Percentiles rank a stretch among this genome's conserved stretches.
These are phyloP conservation scores for Candida parachauliodes DNA, from an alignment of 805 yeast species.

Conservation along the genomic window DNA sequence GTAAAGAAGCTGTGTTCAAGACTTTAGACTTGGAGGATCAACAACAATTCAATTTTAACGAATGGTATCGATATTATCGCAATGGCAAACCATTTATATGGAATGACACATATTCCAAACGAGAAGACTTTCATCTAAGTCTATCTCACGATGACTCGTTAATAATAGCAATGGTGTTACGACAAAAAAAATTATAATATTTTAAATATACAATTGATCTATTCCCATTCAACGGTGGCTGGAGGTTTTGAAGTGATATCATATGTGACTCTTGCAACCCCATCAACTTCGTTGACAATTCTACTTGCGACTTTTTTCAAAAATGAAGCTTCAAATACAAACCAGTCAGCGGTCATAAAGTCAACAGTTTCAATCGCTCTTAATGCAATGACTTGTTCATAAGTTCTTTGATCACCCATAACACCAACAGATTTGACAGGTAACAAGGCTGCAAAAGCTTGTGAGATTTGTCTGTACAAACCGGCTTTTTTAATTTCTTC, in stretches of 20 bases:
- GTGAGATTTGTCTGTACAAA: conserved; percentile 86
- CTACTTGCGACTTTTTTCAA: conserved; percentile 90
- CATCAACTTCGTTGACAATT: conserved; percentile 97
- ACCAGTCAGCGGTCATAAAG: conserved; percentile 99
- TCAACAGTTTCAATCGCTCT: conserved; percentile 97
- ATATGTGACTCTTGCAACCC: conserved; percentile 98
- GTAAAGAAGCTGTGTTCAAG: conserved; percentile 72
- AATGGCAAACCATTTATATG: conserved; percentile 45
- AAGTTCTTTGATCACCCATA: conserved; percentile 99
- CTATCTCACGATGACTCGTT: conserved; percentile 65
- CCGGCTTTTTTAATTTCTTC: conserved; percentile 95
- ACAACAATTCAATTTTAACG: conserved; percentile 46
- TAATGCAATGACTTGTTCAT: conserved; percentile 97
- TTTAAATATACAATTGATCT: conserved; percentile 16
- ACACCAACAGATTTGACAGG: conserved; percentile 99
- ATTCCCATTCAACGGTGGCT: conserved; percentile 99
- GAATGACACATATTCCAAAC: conserved; percentile 17
- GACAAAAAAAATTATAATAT: conserved; percentile 24
- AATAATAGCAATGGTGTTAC: conserved; percentile 53
- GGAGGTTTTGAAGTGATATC: conserved; percentile 99
- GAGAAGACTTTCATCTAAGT: conserved; percentile 50
- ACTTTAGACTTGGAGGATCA: conserved; percentile 51
- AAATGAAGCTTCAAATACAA: conserved; percentile 85
- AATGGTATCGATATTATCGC: conserved; percentile 52
- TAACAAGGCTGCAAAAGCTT: conserved; percentile 94